These are phyloP conservation scores for Aureobasidium sp. DNA, from an alignment of 2,329 filamentous ascomycete genomes.

Conservation along the genomic window DNA sequence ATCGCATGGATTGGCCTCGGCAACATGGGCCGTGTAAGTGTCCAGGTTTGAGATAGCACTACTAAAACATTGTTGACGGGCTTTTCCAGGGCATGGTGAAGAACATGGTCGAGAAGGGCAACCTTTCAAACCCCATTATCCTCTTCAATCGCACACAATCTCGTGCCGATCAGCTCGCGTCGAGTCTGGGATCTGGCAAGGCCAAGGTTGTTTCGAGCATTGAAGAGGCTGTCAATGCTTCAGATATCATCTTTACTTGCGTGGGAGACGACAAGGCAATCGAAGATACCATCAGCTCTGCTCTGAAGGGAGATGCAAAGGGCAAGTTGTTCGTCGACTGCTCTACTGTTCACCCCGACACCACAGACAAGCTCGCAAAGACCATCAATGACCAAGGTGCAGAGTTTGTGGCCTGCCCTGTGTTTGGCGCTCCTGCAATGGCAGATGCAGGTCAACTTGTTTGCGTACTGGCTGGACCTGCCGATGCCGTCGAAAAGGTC, in stretches of 20 bases:
- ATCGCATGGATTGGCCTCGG: conserved; percentile 76
- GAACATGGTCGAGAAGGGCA: conserved; percentile 72
- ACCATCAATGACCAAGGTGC: conserved; percentile 52
- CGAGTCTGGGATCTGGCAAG: conserved; percentile 52
- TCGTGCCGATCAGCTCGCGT: conserved; percentile 56
- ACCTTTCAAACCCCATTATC: conserved; percentile 61
- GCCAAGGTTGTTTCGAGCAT: conserved; percentile 57
- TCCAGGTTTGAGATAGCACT: neutral
- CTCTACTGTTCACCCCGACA: conserved; percentile 80
- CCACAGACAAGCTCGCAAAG: conserved; percentile 58
- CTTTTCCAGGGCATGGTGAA: conserved; percentile 64
- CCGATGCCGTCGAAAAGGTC: conserved; percentile 52
- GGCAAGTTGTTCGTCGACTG: conserved; percentile 80
- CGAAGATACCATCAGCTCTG: conserved; percentile 49
- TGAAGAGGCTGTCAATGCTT: conserved; percentile 54
- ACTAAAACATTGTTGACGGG: neutral
- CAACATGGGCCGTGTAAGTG: conserved; percentile 69
- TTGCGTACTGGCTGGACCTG: conserved; percentile 62
- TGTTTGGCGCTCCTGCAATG: conserved; percentile 65
- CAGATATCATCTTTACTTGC: conserved; percentile 77
- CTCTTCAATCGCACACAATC: conserved; percentile 71
- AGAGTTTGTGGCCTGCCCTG: conserved; percentile 65
- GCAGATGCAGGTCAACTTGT: conserved; percentile 64
- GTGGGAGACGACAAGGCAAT: conserved; percentile 71
- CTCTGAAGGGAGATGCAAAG: conserved; percentile 45